These are phyloP conservation scores for Pterocarpus santalinus DNA, from an alignment of 306 rosid species.

Conservation along the genomic window DNA sequence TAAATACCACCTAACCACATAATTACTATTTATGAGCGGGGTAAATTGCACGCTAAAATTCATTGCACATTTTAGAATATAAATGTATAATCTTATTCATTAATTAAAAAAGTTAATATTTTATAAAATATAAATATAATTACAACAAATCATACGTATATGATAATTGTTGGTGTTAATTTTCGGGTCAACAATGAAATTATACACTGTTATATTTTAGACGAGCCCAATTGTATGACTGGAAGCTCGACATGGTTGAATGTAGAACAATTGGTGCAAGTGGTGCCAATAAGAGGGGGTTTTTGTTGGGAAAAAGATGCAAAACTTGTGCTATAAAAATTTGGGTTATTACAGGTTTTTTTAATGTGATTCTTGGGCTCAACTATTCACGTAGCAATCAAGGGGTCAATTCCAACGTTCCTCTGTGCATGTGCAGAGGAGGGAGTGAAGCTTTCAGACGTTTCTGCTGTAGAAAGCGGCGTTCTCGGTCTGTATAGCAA, in stretches of 20 bases:
- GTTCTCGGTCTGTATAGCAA: constrained; percentile 28
- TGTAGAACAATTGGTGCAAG: background rate
- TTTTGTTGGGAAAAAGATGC: background rate
- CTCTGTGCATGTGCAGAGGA: constrained; percentile 38
- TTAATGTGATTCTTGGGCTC: background rate
- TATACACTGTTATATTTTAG: no score
- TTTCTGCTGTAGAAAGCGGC: constrained; percentile 52
- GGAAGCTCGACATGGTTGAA: background rate
- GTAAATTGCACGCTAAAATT: no score
- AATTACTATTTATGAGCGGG: no score
- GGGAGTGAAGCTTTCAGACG: constrained; percentile 39
- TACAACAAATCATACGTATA: no score
- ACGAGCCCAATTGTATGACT: no score
- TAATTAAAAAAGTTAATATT: no score
- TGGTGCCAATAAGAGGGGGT: background rate
- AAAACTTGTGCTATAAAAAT: background rate
- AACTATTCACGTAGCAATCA: constrained; percentile 26
- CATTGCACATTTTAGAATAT: no score
- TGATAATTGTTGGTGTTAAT: no score
- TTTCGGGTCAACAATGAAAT: no score
- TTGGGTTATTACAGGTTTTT: background rate
- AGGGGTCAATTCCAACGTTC: constrained; percentile 29
- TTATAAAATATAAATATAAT: no score
- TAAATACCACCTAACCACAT: no score
- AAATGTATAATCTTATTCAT: no score